phyloP scores from a whole-genome alignment of 495 filamentous ascomycete species.

The Neurospora tetrasperma region DNA sequence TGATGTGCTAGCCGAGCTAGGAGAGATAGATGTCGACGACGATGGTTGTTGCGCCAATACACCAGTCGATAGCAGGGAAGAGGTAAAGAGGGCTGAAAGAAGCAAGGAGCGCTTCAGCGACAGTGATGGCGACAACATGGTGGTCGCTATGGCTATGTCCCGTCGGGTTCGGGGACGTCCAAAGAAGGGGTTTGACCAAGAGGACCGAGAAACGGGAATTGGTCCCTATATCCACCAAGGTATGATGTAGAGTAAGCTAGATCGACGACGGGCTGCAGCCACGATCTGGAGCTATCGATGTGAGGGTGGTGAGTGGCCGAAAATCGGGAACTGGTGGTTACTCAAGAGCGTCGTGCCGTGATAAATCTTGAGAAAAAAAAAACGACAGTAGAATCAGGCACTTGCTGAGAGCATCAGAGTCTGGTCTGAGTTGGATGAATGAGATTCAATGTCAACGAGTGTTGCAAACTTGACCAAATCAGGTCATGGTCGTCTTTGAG shows the following conservation, averaged over 20 bases:
- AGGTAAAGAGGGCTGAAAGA: slow-evolving; percentile 23
- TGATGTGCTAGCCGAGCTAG: neutral
- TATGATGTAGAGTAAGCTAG: slow-evolving; percentile 2
- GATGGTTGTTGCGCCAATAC: slow-evolving; percentile 24
- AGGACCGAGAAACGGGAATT: neutral
- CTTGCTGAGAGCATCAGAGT: neutral
- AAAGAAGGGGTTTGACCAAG: neutral
- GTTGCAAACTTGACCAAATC: neutral
- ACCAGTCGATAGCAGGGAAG: neutral
- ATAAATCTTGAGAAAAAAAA: slow-evolving; percentile 5
- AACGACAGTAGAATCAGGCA: slow-evolving; percentile 14
- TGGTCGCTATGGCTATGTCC: slow-evolving; percentile 4
- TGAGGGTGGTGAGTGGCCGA: neutral
- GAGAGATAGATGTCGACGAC: slow-evolving; percentile 3
- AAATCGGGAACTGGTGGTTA: slow-evolving; percentile 1
- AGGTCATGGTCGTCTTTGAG: neutral
- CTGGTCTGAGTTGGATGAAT: neutral
- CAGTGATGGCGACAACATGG: slow-evolving; percentile 19
- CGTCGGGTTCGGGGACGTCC: neutral
- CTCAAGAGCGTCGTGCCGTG: neutral
- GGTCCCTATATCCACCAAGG: neutral
- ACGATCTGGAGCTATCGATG: slow-evolving; percentile 1
- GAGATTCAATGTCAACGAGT: neutral
- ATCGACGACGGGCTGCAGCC: slow-evolving; percentile 13
- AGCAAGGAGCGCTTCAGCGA: slow-evolving; percentile 29